Base-by-base conservation (phyloP, 345 rosid genomes). In the Cochlearia excelsa region DNA sequence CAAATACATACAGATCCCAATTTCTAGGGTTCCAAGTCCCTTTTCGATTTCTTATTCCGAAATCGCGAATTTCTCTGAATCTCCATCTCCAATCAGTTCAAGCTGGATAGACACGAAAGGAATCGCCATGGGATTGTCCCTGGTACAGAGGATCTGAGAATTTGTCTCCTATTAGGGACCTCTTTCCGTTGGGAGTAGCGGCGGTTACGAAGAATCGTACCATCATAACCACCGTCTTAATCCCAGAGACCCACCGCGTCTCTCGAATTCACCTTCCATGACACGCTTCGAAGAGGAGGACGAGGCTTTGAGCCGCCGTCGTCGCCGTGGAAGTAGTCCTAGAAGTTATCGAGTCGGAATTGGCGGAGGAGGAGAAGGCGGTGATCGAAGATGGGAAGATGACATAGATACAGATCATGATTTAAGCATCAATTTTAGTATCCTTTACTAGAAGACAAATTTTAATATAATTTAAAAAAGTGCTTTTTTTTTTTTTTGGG, bases 81-180 rank as follows among this genome's bases (percentile, higher is more conserved):
- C 35, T 33, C 9, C n/a, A n/a, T n/a, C 34, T 23, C 38, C 58
- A 0, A 38, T 53, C 27, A 53, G n/a, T n/a, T 54, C 71, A 74
- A 77, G 72, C 68, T 93, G 99, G 97, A 93, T 68, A 89, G 88
- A 69, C 81, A 82, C 77, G 59, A 88, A 69, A 82, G 76, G 38
- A 87, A 82, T 66, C 93, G 86, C 75, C 84, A 81, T 75, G 77
- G 69, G n/a, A n/a, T n/a, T n/a, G n/a, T n/a, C n/a, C n/a, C n/a
- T n/a, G n/a, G n/a, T n/a, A n/a, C n/a, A n/a, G n/a, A n/a, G n/a
- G n/a, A n/a, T n/a, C n/a, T n/a, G n/a, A n/a, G n/a, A n/a, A n/a
- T n/a, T n/a, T n/a, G n/a, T n/a, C n/a, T n/a, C n/a, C n/a, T n/a
- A n/a, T n/a, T n/a, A n/a, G n/a, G n/a, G n/a, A n/a, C n/a, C n/a